These are phyloP conservation scores for Trametopsis cervina DNA, from an alignment of 768 basidiomycete genomes.

Conservation along the genomic window DNA sequence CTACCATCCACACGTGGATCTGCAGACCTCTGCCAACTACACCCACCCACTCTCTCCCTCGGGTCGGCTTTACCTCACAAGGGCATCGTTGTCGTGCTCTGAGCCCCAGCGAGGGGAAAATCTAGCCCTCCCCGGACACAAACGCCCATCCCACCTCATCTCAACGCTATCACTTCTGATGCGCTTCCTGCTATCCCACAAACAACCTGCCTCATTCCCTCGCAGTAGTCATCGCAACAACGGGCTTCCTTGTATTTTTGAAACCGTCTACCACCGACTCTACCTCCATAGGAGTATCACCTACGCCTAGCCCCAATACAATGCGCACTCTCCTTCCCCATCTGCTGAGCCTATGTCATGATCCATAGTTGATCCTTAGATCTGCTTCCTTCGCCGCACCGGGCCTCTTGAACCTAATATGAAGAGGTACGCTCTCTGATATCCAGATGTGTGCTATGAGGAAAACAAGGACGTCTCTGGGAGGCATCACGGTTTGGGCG, in stretches of 20 bases:
- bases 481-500: not conserved
- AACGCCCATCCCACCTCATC: not conserved
- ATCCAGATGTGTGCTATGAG: not conserved
- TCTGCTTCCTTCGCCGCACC: not conserved
- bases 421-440: not conserved
- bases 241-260: not conserved
- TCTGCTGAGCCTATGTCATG: not conserved
- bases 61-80: conserved; percentile 7
- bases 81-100: conserved; percentile 16
- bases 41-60: not conserved
- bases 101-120: too few relatives aligned
- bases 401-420: not conserved
- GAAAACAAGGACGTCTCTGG: not conserved
- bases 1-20: too few relatives aligned
- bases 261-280: too few relatives aligned
- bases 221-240: conserved; percentile 2
- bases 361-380: not conserved
- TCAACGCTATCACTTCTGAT: conserved; percentile 3
- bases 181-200: not conserved
- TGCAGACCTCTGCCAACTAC: conserved; percentile 11
- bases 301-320: not conserved
- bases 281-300: not conserved
- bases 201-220: not conserved
- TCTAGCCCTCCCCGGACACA: too few relatives aligned
- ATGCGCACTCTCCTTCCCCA: not conserved